Conservation (phyloP, 1,284 basidiomycete species). For the Anthracocystis panici-leucophaei region DNA sequence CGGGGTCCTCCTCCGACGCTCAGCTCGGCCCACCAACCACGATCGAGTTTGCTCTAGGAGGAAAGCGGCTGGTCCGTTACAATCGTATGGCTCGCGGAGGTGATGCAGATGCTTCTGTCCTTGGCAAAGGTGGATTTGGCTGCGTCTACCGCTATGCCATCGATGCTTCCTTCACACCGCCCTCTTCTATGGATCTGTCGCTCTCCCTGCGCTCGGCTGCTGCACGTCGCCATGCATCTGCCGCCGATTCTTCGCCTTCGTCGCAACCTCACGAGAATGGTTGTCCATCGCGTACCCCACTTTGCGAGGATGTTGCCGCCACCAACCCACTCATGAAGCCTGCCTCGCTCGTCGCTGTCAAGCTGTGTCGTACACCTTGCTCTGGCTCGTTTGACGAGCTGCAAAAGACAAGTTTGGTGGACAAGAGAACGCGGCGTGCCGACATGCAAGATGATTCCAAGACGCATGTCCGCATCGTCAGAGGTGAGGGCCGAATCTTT, state of each 20-base stretch:
- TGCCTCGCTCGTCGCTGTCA: constrained; percentile 57
- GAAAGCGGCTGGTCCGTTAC: constrained; percentile 40
- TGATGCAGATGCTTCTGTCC: constrained; percentile 37
- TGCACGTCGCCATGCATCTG: constrained; percentile 18
- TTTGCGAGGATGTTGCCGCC: constrained; percentile 1
- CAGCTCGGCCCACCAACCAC: constrained; percentile 31
- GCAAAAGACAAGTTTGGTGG: constrained; percentile 50
- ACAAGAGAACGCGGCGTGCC: constrained; percentile 35
- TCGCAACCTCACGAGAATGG: background rate
- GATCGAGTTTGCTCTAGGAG: constrained; percentile 27
- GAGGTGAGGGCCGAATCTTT: constrained; percentile 60
- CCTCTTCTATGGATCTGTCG: constrained; percentile 38
- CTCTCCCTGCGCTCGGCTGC: constrained; percentile 13
- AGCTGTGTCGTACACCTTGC: constrained; percentile 60
- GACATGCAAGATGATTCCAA: constrained; percentile 40
- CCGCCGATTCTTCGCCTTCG: constrained; percentile 2
- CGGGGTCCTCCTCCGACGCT: constrained; percentile 6
- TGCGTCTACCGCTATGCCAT: constrained; percentile 52
- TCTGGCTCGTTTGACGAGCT: constrained; percentile 61
- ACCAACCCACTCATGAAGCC: constrained; percentile 6
- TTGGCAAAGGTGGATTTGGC: constrained; percentile 53
- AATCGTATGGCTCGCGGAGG: constrained; percentile 31
- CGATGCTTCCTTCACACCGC: constrained; percentile 50
- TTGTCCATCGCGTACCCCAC: background rate
- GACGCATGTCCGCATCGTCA: constrained; percentile 52